These are phyloP conservation scores for Colletotrichum tropicicola DNA, from an alignment of 2,329 filamentous ascomycete genomes.

Conservation along the genomic window DNA sequence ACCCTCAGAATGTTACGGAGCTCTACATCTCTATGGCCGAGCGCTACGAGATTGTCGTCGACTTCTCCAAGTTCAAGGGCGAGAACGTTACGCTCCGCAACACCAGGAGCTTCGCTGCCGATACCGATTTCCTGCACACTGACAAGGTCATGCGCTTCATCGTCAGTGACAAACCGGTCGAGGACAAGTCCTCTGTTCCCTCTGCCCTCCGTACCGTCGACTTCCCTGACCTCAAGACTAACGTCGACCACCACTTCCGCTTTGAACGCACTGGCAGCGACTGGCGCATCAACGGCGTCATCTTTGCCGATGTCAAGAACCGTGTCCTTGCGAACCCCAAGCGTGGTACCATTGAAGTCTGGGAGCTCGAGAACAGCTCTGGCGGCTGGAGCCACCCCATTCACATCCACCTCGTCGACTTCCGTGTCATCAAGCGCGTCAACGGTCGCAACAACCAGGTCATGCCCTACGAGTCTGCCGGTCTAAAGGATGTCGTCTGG, in stretches of 20 bases:
- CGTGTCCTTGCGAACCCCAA: slow-evolving; percentile 51
- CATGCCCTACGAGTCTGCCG: slow-evolving; percentile 56
- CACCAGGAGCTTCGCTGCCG: slow-evolving; percentile 43
- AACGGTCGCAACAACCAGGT: slow-evolving; percentile 42
- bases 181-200: slow-evolving; percentile 35
- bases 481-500: slow-evolving; percentile 63
- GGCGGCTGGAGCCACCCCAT: slow-evolving; percentile 56
- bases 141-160: slow-evolving; percentile 53
- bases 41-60: slow-evolving; percentile 60
- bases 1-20: slow-evolving; percentile 47
- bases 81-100: slow-evolving; percentile 58
- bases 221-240: slow-evolving; percentile 26
- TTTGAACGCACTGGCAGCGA: slow-evolving; percentile 27
- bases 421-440: slow-evolving; percentile 57
- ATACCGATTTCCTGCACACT: slow-evolving; percentile 55
- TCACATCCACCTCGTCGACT: slow-evolving; percentile 64
- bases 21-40: slow-evolving; percentile 61
- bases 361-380: slow-evolving; percentile 52
- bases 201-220: slow-evolving; percentile 31
- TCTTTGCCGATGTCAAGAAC: slow-evolving; percentile 49
- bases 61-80: slow-evolving; percentile 57
- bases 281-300: slow-evolving; percentile 55
- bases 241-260: slow-evolving; percentile 30
- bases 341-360: slow-evolving; percentile 50
- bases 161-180: slow-evolving; percentile 44